phyloP scores from a whole-genome alignment of 179 eudicot genomes.

The Vitellaria paradoxa region DNA sequence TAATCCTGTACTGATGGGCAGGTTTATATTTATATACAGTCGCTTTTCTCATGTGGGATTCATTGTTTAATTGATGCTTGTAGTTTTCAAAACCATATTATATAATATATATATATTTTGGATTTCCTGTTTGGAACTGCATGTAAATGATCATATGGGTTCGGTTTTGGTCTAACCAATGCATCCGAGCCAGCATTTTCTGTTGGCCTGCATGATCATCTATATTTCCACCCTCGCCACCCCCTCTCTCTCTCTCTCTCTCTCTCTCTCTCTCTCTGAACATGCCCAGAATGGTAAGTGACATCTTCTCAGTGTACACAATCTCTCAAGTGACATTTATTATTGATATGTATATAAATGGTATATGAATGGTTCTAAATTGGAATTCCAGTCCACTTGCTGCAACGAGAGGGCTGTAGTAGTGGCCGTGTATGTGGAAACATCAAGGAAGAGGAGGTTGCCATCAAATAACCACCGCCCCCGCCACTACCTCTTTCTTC shows the following conservation, averaged over 20 bases:
- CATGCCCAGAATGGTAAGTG: constrained; percentile 21
- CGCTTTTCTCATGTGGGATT: too few relatives aligned
- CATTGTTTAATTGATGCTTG: too few relatives aligned
- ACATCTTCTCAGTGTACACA: neutral
- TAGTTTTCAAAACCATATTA: too few relatives aligned
- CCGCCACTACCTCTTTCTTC: constrained; percentile 20
- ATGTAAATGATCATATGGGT: neutral
- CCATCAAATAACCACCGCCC: constrained; percentile 12
- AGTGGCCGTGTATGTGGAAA: constrained; percentile 33
- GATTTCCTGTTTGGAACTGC: constrained; percentile 13
- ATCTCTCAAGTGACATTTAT: neutral
- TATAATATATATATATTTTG: neutral
- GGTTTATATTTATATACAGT: too few relatives aligned
- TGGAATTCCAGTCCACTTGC: constrained; percentile 19
- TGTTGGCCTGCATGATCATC: constrained; percentile 16
- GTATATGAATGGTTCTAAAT: neutral
- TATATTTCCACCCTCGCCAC: neutral
- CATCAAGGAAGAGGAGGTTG: constrained; percentile 17
- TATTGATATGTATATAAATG: neutral
- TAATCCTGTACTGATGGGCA: too few relatives aligned
- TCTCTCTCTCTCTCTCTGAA: neutral
- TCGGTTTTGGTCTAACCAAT: constrained; percentile 16
- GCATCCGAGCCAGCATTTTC: neutral
- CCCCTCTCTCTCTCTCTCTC: constrained; percentile 7
- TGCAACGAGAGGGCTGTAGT: constrained; percentile 24